Evolutionary conservation across 768 basidiomycete species (phyloP).

Genomic region (Dacryopinax spathularia): DNA sequence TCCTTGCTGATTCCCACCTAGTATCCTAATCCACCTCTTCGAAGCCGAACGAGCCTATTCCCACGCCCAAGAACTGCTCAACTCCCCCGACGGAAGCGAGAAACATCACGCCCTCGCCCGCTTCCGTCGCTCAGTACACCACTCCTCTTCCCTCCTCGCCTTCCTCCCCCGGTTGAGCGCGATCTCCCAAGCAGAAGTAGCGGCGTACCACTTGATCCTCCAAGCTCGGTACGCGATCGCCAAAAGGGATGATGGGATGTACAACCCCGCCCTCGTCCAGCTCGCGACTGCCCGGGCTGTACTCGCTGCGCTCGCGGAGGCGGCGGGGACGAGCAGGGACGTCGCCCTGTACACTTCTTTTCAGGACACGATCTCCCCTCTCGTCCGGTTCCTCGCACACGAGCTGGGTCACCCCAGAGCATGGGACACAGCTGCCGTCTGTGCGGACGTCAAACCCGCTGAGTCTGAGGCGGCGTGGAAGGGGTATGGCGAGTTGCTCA

Average conservation of each 20-base stretch:
- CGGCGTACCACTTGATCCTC: conserved; percentile 63
- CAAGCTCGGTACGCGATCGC: conserved; percentile 66
- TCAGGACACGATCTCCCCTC: conserved; percentile 75
- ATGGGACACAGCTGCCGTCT: conserved; percentile 70
- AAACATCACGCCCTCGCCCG: conserved; percentile 54
- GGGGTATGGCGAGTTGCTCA: conserved; percentile 41
- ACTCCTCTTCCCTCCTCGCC: conserved; percentile 56
- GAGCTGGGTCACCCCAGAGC: conserved; percentile 63
- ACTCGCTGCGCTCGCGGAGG: conserved; percentile 48
- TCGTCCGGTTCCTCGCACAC: conserved; percentile 87
- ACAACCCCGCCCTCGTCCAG: conserved; percentile 52
- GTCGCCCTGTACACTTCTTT: conserved; percentile 77
- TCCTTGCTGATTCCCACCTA: conserved; percentile 22
- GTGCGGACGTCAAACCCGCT: conserved; percentile 42
- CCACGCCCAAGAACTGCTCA: conserved; percentile 64
- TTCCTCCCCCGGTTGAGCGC: conserved; percentile 38
- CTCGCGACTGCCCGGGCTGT: conserved; percentile 64
- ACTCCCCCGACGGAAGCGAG: conserved; percentile 37
- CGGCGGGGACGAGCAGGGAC: conserved; percentile 59
- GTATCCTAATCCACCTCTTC: conserved; percentile 70
- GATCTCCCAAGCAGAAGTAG: conserved; percentile 48
- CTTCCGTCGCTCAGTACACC: conserved; percentile 62
- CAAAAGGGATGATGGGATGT: conserved; percentile 44
- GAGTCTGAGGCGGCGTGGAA: conserved; percentile 50
- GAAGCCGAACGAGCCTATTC: conserved; percentile 90